Evolutionary conservation across 352 stramenopile species (phyloP).

Genomic region (Globisporangium takayamanum): DNA sequence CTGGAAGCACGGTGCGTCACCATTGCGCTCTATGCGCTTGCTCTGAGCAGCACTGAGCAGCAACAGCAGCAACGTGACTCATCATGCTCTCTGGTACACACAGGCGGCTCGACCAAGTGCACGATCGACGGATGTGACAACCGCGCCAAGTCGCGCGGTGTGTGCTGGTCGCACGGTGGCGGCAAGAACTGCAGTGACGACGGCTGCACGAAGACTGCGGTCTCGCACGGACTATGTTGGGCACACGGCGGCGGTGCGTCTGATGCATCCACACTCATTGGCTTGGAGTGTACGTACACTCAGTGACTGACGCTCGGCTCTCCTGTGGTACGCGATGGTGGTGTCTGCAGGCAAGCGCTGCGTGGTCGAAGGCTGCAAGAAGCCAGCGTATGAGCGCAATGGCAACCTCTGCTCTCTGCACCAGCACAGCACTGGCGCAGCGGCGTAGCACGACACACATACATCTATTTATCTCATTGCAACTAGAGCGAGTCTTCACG

Average conservation of each 20-base stretch:
- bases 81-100: not conserved
- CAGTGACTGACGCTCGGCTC: not conserved
- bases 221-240: constrained; percentile 78
- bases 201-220: constrained; percentile 60
- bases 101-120: constrained; percentile 70
- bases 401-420: constrained; percentile 38
- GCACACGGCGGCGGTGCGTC: constrained; percentile 62
- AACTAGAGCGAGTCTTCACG: not conserved
- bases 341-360: constrained; percentile 39
- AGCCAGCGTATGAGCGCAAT: constrained; percentile 44
- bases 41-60: not conserved
- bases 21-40: not conserved
- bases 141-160: constrained; percentile 64
- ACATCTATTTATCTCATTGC: constrained; percentile 1
- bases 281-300: not conserved
- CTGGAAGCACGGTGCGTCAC: constrained; percentile 59
- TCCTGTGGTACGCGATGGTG: not conserved
- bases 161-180: constrained; percentile 79
- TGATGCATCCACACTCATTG: not conserved
- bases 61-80: not conserved
- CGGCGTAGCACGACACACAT: not conserved
- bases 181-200: constrained; percentile 60
- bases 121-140: constrained; percentile 58
- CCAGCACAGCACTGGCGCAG: constrained; percentile 9
- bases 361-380: constrained; percentile 34